phyloP scores from a whole-genome alignment of 768 basidiomycete genomes.

The Rhizopogon roseolus region DNA sequence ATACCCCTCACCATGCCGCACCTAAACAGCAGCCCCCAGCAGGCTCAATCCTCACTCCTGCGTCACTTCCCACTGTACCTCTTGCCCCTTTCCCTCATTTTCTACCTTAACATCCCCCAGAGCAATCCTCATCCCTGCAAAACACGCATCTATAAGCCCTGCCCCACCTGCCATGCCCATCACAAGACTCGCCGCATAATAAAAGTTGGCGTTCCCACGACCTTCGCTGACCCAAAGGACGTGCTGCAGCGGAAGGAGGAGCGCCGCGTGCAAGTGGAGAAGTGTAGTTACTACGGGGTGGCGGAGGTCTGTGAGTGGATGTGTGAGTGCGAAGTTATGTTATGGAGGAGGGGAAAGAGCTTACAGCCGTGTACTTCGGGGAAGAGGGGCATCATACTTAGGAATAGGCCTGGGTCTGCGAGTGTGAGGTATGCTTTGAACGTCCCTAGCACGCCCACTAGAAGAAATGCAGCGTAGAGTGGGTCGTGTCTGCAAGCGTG shows the following conservation, averaged over 20 bases:
- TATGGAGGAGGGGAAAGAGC: slow-evolving; percentile 23
- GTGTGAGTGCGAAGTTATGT: background rate
- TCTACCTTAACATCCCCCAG: slow-evolving; percentile 50
- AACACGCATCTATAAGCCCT: slow-evolving; percentile 76
- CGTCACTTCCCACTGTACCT: slow-evolving; percentile 18
- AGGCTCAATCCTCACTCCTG: slow-evolving; percentile 16
- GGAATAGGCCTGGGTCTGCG: slow-evolving; percentile 83
- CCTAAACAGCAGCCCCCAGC: background rate
- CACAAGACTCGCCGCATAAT: slow-evolving; percentile 93
- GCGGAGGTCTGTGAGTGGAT: slow-evolving; percentile 58
- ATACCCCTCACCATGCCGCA: no score
- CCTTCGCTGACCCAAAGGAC: slow-evolving; percentile 88
- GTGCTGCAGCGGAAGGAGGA: slow-evolving; percentile 88
- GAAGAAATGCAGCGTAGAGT: slow-evolving; percentile 71
- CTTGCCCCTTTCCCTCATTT: slow-evolving; percentile 21
- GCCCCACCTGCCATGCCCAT: slow-evolving; percentile 86
- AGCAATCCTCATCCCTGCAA: slow-evolving; percentile 76
- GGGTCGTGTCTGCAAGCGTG: slow-evolving; percentile 66
- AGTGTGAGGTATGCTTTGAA: slow-evolving; percentile 94
- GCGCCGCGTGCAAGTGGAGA: slow-evolving; percentile 76
- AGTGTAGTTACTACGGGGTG: slow-evolving; percentile 81
- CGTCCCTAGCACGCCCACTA: slow-evolving; percentile 70
- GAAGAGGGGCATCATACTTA: slow-evolving; percentile 76
- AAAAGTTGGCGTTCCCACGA: slow-evolving; percentile 97
- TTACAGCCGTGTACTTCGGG: slow-evolving; percentile 80